Evolutionary conservation across 345 rosid species (phyloP), one percentile per base, ranked within the genome.

Genomic region (Citrus cavaleriei): DNA sequence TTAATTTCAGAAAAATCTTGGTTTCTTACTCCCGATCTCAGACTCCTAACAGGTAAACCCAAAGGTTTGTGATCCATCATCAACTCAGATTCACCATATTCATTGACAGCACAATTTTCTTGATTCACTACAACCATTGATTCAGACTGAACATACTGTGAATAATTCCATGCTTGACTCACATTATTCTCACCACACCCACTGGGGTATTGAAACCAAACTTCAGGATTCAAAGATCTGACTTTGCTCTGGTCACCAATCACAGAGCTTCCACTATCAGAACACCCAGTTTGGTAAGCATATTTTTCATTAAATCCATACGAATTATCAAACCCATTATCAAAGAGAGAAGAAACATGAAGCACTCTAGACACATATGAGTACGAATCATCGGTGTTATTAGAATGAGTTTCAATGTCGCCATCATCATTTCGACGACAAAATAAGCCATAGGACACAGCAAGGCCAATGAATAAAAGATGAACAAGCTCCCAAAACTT

Each of bases 11-110:
- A 19, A 67, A 78, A 51, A 74, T 13, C 83, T 34, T 21, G 64
- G 68, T 73, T 78, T 28, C 37, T 73, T 37, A 58, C 61, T 70
- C 82, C 82, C 6, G 91, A 87, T 73, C 84, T 89, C 51, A 95
- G 86, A 81, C 94, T 95, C 87, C 94, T 86, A 84, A 93, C 83
- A 0, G 98, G 98, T 82, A 95, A 92, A 8, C 95, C 97, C 84
- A 91, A 74, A 18, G 98, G 86, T 75, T 84, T 87, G 18, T 65
- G 81, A 57, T 72, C 84, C 61, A 73, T 77, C 59, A 74, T 58
- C 6, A 73, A 75, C 34, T 34, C 68, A 64, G 66, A 69, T 68
- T 77, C 67, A 72, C 74, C 81, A 38, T 74, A 79, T 2, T 72
- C 89, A 79, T 81, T 87, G 54, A 88, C 67, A 30, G 73, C 86